Percentiles rank a stretch among this genome's conserved stretches.
Evolutionary conservation across 2,329 filamentous ascomycete species (phyloP).

Genomic region (Remersonia thermophila): DNA sequence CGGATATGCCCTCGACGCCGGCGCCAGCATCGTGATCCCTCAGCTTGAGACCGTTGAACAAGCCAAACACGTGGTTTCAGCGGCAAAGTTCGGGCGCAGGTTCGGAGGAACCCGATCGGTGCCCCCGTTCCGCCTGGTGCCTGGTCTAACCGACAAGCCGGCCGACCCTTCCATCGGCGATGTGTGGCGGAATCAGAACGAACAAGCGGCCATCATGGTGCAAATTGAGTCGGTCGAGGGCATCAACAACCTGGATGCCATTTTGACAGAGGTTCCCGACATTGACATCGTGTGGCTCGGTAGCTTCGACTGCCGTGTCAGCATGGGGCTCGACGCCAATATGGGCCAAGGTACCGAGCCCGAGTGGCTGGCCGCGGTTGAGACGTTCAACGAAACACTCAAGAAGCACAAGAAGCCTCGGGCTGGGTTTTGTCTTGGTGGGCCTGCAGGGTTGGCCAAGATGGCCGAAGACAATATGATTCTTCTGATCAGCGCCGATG

Average conservation of each 20-base stretch:
- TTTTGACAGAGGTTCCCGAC: conserved; percentile 32
- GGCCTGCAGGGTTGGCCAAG: conserved; percentile 5
- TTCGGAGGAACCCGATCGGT: conserved; percentile 30
- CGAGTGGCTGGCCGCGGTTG: conserved; percentile 29
- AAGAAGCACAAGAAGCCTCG: conserved; percentile 35
- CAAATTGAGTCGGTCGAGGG: conserved; percentile 33
- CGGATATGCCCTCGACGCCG: conserved; percentile 34
- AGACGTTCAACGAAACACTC: conserved; percentile 26
- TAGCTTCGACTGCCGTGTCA: conserved; percentile 30
- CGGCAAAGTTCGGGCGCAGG: conserved; percentile 30
- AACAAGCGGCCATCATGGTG: conserved; percentile 36
- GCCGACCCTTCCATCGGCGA: conserved; percentile 21
- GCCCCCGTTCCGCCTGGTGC: conserved; percentile 30
- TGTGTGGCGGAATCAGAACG: conserved; percentile 29
- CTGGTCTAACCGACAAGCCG: conserved; percentile 27
- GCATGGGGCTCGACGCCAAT: conserved; percentile 29
- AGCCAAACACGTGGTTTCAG: conserved; percentile 29
- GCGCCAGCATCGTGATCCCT: conserved; percentile 35
- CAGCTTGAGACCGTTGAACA: conserved; percentile 36
- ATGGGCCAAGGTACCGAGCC: conserved; percentile 25
- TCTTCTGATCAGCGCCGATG: conserved; percentile 8
- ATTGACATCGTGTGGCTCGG: conserved; percentile 38
- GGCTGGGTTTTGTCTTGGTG: conserved; percentile 9
- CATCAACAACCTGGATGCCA: conserved; percentile 36
- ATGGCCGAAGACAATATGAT: conserved; percentile 6